phyloP scores from a whole-genome alignment of 1,284 basidiomycete genomes.

The Microbotryum intermedium region DNA sequence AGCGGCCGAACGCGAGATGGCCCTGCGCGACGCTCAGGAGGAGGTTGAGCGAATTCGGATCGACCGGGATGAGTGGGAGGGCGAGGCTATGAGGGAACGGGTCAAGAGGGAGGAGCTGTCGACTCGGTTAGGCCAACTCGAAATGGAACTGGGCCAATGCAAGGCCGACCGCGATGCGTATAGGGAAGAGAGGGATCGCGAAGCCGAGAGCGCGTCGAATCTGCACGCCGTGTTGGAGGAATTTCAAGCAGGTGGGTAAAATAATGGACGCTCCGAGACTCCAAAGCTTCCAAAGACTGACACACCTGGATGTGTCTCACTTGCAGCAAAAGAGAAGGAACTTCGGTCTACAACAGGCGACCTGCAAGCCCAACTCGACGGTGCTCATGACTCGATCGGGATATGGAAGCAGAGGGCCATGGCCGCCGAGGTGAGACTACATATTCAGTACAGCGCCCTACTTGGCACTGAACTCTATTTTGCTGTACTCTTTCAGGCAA shows the following conservation, averaged over 20 bases:
- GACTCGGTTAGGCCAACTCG: conserved; percentile 50
- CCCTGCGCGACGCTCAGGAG: conserved; percentile 65
- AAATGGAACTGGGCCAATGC: conserved; percentile 49
- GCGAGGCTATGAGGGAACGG: conserved; percentile 63
- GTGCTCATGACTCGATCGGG: conserved; percentile 62
- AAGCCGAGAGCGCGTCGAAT: conserved; percentile 69
- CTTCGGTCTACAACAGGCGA: conserved; percentile 66
- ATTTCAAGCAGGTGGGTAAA: conserved; percentile 68
- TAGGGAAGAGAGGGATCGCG: conserved; percentile 53
- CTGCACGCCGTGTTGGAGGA: conserved; percentile 88
- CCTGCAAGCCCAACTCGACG: conserved; percentile 62
- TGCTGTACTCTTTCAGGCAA: conserved; percentile 11
- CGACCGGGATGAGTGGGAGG: conserved; percentile 83
- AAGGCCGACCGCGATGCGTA: conserved; percentile 55
- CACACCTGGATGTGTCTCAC: no score
- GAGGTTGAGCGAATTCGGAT: conserved; percentile 75
- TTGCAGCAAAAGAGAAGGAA: conserved; percentile 47
- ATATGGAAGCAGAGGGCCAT: conserved; percentile 79
- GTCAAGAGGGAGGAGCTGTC: conserved; percentile 59
- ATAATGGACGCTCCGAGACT: no score
- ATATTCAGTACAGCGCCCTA: no score
- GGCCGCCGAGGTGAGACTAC: conserved; percentile 61
- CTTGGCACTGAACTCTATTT: no score
- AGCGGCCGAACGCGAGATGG: conserved; percentile 62
- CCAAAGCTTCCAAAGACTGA: background rate